Conservation (phyloP, 345 rosid species). For the Hirschfeldia incana region DNA sequence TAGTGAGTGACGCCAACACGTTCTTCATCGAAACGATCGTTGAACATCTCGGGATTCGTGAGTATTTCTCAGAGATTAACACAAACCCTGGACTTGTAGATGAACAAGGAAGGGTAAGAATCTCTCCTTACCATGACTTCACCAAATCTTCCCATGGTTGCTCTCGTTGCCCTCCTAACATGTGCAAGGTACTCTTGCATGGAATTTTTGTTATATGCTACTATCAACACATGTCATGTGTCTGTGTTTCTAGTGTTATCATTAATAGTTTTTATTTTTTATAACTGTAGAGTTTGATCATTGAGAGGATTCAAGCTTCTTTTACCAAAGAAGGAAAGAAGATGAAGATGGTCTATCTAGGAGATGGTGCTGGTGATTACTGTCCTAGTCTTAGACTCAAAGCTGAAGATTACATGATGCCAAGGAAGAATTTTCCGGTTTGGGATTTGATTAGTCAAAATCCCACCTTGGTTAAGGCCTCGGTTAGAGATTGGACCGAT, state of each 20-base stretch:
- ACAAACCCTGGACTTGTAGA: constrained; percentile 68
- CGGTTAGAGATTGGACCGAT: constrained; percentile 69
- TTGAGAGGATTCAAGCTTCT: constrained; percentile 67
- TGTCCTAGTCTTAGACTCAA: constrained; percentile 72
- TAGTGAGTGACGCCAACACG: constrained; percentile 76
- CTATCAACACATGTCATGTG: background rate
- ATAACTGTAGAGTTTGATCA: constrained; percentile 46
- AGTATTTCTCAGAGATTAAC: constrained; percentile 74
- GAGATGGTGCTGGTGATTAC: constrained; percentile 83
- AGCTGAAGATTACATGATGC: constrained; percentile 65
- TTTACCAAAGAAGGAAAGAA: constrained; percentile 46
- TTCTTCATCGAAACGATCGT: constrained; percentile 75
- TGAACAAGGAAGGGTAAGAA: constrained; percentile 55
- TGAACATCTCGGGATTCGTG: constrained; percentile 59
- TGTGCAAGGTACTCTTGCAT: constrained; percentile 76
- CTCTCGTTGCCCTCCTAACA: constrained; percentile 76
- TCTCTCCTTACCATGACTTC: constrained; percentile 68
- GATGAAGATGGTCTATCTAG: constrained; percentile 64
- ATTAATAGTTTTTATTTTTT: background rate
- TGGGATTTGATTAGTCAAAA: constrained; percentile 71
- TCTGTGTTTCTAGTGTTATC: background rate
- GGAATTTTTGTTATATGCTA: background rate
- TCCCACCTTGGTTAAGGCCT: constrained; percentile 60
- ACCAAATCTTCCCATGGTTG: constrained; percentile 63
- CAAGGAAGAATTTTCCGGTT: constrained; percentile 76